phyloP scores from a whole-genome alignment of 768 basidiomycete genomes.

The Boletus barrowsii region DNA sequence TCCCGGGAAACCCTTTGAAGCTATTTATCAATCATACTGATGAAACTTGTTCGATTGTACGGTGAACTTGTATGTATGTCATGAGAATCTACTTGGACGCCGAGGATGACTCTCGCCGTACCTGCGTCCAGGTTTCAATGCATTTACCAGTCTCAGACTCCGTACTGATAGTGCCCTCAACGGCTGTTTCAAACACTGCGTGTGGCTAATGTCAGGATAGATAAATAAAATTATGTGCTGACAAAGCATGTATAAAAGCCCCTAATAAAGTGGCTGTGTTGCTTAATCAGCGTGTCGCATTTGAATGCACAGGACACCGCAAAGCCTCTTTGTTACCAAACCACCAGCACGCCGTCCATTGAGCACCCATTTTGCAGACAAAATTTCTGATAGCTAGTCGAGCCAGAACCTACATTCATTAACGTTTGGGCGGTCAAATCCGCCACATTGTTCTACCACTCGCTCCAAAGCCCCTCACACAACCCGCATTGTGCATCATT shows the following conservation, averaged over 20 bases:
- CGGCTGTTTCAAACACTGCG: not conserved
- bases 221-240: too few species aligned
- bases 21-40: conserved; percentile 23
- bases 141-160: conserved; percentile 17
- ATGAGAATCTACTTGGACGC: not conserved
- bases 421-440: conserved; percentile 12
- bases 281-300: conserved; percentile 24
- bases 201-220: conserved; percentile 6
- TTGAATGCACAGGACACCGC: not conserved
- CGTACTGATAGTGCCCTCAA: conserved; percentile 23
- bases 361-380: conserved; percentile 1
- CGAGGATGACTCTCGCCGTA: conserved; percentile 2
- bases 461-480: conserved; percentile 21
- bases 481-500: not conserved
- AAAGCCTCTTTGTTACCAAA: not conserved
- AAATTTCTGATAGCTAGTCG: conserved; percentile 12
- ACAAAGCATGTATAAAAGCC: too few species aligned
- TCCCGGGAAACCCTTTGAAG: conserved; percentile 17
- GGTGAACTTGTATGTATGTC: too few species aligned
- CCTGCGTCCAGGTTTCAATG: conserved; percentile 28
- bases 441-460: conserved; percentile 11
- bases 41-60: conserved; percentile 31
- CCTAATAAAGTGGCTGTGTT: too few species aligned
- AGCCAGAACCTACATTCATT: conserved; percentile 27
- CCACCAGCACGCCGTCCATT: conserved; percentile 20